Conservation (phyloP, 768 basidiomycete genomes). For the Tylopilus intermedius region DNA sequence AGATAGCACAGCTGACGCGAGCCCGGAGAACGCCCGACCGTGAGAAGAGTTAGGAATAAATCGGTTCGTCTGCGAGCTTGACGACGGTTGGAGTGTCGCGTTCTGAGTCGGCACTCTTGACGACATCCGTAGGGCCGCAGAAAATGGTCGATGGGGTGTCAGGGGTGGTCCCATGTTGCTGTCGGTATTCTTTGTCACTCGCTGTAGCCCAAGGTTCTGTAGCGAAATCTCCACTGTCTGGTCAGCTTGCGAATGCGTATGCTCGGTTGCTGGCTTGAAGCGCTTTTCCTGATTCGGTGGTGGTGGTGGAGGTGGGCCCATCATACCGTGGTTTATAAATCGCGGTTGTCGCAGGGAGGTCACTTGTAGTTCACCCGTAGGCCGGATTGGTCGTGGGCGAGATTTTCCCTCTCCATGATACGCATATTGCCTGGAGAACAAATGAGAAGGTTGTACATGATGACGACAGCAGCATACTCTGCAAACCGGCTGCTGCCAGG, state of each 20-base stretch:
- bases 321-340: conserved; percentile 27
- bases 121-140: conserved; percentile 22
- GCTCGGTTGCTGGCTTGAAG: conserved; percentile 22
- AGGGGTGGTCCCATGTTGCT: conserved; percentile 49
- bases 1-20: conserved; percentile 18
- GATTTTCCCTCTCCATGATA: conserved; percentile 48
- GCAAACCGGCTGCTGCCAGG: conserved; percentile 49
- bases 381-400: conserved; percentile 35
- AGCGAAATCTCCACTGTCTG: conserved; percentile 11
- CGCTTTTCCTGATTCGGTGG: conserved; percentile 19
- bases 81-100: conserved; percentile 5
- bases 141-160: conserved; percentile 39
- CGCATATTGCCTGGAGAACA: conserved; percentile 58
- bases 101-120: conserved; percentile 21
- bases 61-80: conserved; percentile 26
- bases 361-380: conserved; percentile 39
- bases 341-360: conserved; percentile 38
- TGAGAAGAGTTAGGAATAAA: conserved; percentile 28
- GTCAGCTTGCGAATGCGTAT: conserved; percentile 7
- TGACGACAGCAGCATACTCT: conserved; percentile 35
- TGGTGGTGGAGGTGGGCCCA: conserved; percentile 31
- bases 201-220: conserved; percentile 13
- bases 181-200: conserved; percentile 22
- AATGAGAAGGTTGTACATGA: conserved; percentile 9
- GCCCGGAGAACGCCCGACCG: conserved; percentile 20